Base-by-base conservation (phyloP, 345 rosid species). In the Populus nigra region DNA sequence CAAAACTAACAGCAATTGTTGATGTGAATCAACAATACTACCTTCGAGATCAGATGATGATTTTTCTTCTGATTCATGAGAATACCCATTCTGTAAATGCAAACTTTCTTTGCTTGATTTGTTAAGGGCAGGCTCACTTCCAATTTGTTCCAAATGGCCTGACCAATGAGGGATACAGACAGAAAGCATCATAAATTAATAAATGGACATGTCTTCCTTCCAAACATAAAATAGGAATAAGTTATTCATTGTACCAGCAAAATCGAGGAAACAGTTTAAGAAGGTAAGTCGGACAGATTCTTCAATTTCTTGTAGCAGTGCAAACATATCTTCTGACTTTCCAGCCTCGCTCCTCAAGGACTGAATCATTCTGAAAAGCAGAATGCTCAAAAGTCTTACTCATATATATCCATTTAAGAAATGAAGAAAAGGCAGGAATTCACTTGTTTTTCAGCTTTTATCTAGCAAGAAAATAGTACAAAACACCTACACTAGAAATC, bases 191-290 rank as follows among this genome's bases (percentile, higher is more conserved):
- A 73, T 70, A 69, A 73, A 71, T 65, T 71, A 77, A 18, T n/a
- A 20, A 20, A 13, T 39, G 16, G 17, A 29, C 20, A 23, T 36
- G 17, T 31, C 55, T 62, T 38, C 35, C 45, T 68, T 84, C 36
- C 59, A 77, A 79, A 53, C 22, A 35, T 49, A 45, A 70, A 69
- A 36, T 62, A 55, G 68, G 72, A 74, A 74, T 13, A 16, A 50
- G 29, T 47, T 38, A 59, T 76, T 73, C 22, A 73, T 63, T 71
- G 27, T 92, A 95, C 99, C 98, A 77, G 97, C 98, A 85, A 96
- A 96, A 89, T 96, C 99, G 76, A 96, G 88, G 84, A 93, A 96
- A 83, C 98, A 94, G 77, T 96, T 96, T 76, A 96, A 81, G 85
- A 93, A 90, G 22, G 99, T 93, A 77, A 96, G 92, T 83, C 96